Conservation (phyloP, 2,329 filamentous ascomycete species). For the Hymenoscyphus linearis region DNA sequence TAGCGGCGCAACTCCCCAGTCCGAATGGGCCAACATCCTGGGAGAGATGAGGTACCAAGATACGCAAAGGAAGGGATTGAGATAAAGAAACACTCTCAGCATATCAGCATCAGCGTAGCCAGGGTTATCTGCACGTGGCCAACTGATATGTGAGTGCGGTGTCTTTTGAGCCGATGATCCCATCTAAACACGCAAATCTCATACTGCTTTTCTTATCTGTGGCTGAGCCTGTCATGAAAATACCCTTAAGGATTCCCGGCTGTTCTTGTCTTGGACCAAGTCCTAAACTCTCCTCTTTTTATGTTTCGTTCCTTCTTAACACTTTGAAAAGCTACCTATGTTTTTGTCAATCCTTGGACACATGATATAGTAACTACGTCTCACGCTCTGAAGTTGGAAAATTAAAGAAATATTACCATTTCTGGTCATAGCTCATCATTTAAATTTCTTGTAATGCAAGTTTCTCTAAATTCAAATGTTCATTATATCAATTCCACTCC, state of each 20-base stretch:
- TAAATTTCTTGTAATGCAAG: not conserved
- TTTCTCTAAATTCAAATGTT: not conserved
- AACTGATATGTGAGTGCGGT: not conserved
- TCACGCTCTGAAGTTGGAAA: not conserved
- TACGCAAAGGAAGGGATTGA: not conserved
- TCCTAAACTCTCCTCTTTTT: not conserved
- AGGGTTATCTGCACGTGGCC: not conserved
- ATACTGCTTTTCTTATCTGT: constrained; percentile 19
- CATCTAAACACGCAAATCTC: constrained; percentile 4
- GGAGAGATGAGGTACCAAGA: not conserved
- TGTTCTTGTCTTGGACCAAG: not conserved
- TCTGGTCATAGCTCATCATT: not conserved
- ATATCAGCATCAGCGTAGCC: not conserved
- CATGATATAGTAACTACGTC: not conserved
- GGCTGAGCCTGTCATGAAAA: constrained; percentile 8
- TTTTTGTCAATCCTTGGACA: not conserved
- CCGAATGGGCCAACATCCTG: not conserved
- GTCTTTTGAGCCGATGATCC: constrained; percentile 5
- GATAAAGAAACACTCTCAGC: not conserved
- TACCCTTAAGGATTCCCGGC: constrained; percentile 14
- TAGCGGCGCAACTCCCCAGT: not conserved
- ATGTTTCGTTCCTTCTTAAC: not conserved
- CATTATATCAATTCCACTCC: not conserved
- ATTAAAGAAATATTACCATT: not conserved
- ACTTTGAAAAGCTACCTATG: not conserved